phyloP scores from a whole-genome alignment of 148 eudicot species.

The Bassia scoparia region DNA sequence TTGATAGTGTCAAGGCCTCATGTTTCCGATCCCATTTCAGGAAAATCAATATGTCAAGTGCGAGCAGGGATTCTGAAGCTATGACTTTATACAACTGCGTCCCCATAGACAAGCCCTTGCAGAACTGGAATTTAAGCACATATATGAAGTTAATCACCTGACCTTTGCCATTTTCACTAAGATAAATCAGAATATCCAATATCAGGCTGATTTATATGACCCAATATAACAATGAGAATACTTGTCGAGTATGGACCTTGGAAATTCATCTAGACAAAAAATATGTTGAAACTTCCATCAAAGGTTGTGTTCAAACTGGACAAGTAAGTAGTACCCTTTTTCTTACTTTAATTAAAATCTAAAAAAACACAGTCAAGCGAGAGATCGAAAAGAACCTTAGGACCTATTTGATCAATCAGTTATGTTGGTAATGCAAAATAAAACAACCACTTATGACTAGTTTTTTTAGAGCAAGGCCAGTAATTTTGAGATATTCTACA shows the following conservation, averaged over 20 bases:
- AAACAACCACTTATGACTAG: too few relatives aligned
- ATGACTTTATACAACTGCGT: constrained; percentile 60
- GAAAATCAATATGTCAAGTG: constrained; percentile 41
- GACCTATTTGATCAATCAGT: not conserved
- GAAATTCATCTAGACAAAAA: not conserved
- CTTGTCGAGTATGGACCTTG: not conserved
- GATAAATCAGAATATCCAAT: too few relatives aligned
- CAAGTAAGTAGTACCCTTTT: not conserved
- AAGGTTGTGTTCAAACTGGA: not conserved
- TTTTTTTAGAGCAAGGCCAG: too few relatives aligned
- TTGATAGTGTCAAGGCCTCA: constrained; percentile 71
- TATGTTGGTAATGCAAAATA: not conserved
- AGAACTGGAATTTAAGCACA: constrained; percentile 51
- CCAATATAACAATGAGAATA: not conserved
- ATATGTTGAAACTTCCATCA: not conserved
- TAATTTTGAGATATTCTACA: not conserved
- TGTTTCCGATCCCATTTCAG: constrained; percentile 64
- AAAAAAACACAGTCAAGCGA: too few relatives aligned
- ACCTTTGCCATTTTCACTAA: too few relatives aligned
- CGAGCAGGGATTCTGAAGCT: constrained; percentile 49
- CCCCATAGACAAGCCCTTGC: constrained; percentile 72
- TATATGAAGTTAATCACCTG: not conserved
- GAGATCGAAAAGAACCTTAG: not conserved
- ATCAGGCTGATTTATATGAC: too few relatives aligned
- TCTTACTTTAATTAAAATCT: not conserved